A percentile compares a stretch with the other conserved stretches of the same genome.
phyloP scores from a whole-genome alignment of 129 eudicot species.

The Saposhnikovia divaricata region DNA sequence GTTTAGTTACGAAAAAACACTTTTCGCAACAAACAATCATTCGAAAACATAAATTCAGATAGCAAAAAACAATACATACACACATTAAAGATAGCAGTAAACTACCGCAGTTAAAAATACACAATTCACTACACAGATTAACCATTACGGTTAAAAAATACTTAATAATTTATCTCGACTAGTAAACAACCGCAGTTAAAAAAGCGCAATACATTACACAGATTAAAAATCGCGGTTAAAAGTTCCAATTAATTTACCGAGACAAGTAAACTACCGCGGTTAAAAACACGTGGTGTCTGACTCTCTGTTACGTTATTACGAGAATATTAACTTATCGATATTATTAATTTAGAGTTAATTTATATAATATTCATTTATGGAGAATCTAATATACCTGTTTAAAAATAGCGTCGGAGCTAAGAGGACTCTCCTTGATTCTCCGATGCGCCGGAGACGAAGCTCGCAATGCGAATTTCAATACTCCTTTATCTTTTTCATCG shows the following conservation, averaged over 20 bases:
- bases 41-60: background rate
- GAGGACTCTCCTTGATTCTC: slow-evolving; percentile 44
- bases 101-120: too few relatives aligned
- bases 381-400: slow-evolving; percentile 25
- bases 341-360: background rate
- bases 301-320: too few relatives aligned
- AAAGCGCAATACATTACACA: too few relatives aligned
- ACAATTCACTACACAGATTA: too few relatives aligned
- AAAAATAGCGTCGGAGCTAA: slow-evolving; percentile 56
- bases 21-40: background rate
- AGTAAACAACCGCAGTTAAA: too few relatives aligned
- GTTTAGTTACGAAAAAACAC: too few relatives aligned
- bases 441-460: slow-evolving; percentile 56
- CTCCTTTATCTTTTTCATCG: background rate
- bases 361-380: background rate
- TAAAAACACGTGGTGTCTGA: background rate
- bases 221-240: too few relatives aligned
- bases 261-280: background rate
- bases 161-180: too few relatives aligned
- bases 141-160: too few relatives aligned
- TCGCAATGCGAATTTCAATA: slow-evolving; percentile 22
- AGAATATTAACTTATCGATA: background rate
- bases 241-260: too few relatives aligned
- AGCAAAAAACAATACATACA: background rate
- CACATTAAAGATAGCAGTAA: background rate